Evolutionary conservation across 2,329 filamentous ascomycete genomes (phyloP), one percentile per base, ranked within the genome.

Genomic region (Grosmannia penicillata): DNA sequence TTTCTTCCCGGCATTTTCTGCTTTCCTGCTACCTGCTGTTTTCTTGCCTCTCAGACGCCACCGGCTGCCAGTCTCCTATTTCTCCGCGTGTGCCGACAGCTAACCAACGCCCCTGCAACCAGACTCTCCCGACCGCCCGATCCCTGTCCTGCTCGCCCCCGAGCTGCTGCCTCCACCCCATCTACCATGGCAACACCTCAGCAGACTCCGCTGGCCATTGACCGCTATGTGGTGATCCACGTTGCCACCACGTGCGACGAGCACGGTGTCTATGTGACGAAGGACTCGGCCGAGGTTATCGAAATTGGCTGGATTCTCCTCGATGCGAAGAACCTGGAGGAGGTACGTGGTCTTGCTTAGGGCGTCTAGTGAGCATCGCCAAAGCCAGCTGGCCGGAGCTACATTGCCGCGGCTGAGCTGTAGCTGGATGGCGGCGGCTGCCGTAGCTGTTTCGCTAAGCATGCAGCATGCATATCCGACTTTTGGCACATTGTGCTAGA

Each of bases 191-290:
- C 46, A 2, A 62, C 63, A 40, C 59, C 58, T 45, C 61, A 63
- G 45, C 63, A 65, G 50, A 55, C 57, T 56, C 68, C 66, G 36
- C 70, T 78, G 51, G 81, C 81, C 63, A 75, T 94, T 62, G 91
- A 98, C 66, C 83, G 89, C 60, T 98, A 94, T 64, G 82, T 95
- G 49, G 84, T 98, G 55, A 94, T 96, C 59, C 91, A 98, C 62
- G 89, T 96, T 55, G 91, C 91, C 47, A 98, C 91, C 26, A 98
- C 91, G 50, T 98, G 91, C 64, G 91, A 98, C 61, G 91, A 98
- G 61, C 91, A 98, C 63, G 91, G 91, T 46, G 91, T 98, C 48
- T 98, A 98, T 61, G 91, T 98, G 43, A 98, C 91, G 43, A 96
- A 96, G 65, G 91, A 98, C 63, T 96, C 91, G 43, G 91, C 91